phyloP scores from a whole-genome alignment of 2,329 filamentous ascomycete genomes.

The Microcyclosporella mali region DNA sequence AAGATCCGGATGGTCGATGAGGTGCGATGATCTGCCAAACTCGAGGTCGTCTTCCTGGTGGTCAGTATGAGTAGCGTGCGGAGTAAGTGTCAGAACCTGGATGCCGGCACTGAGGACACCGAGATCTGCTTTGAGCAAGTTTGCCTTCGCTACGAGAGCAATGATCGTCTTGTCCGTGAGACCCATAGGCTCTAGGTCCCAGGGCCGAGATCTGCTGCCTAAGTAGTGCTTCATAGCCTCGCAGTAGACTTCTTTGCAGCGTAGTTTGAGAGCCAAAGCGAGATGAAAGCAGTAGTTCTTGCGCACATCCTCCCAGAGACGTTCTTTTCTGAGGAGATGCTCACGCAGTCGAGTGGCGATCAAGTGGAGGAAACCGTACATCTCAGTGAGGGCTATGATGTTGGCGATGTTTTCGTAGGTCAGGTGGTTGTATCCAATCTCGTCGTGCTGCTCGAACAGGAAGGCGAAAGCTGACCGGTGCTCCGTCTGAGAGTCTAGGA shows the following conservation, averaged over 20 bases:
- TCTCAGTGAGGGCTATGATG: not conserved
- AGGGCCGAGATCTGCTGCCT: constrained; percentile 15
- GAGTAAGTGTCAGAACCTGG: not conserved
- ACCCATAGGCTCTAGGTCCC: not conserved
- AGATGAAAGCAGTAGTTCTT: constrained; percentile 3
- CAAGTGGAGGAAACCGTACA: not conserved
- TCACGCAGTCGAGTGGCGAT: not conserved
- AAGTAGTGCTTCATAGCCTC: constrained; percentile 10
- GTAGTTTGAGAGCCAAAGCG: constrained; percentile 5
- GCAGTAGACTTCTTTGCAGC: constrained; percentile 2
- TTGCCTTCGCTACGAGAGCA: not conserved
- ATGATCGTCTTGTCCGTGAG: not conserved
- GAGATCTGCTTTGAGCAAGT: not conserved
- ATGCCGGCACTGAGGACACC: not conserved
- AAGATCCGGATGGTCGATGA: not conserved
- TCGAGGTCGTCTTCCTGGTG: not conserved
- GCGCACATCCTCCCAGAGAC: constrained; percentile 4
- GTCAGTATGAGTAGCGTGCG: not conserved
- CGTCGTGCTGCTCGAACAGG: not conserved
- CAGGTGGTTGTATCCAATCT: not conserved
- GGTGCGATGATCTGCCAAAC: not conserved
- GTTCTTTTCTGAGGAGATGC: not conserved
- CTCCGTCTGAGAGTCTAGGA: not conserved
- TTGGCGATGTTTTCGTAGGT: not conserved
- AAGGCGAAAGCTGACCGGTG: not conserved